A percentile compares a stretch with the other conserved stretches of the same genome.
These are phyloP conservation scores for Solanum clarkiae DNA, from an alignment of 257 asterid genomes.

Conservation along the genomic window DNA sequence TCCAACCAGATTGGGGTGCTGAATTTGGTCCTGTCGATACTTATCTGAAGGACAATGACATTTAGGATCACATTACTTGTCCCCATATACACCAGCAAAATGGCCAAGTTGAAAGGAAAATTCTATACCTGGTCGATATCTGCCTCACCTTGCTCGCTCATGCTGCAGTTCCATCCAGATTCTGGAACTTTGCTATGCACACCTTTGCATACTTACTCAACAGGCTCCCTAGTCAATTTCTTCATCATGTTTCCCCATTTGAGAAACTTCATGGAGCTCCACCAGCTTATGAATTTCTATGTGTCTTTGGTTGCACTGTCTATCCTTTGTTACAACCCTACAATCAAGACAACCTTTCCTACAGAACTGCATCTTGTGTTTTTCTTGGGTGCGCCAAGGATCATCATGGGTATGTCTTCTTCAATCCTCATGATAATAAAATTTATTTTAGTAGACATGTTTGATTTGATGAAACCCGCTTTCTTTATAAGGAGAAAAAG, in stretches of 20 bases:
- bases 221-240: neutral
- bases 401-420: neutral
- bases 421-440: neutral
- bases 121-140: neutral
- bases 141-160: neutral
- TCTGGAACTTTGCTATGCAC: neutral
- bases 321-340: neutral
- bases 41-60: neutral
- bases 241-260: too few relatives aligned
- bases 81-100: neutral
- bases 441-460: neutral
- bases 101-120: neutral
- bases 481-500: neutral
- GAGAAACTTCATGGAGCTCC: too few relatives aligned
- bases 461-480: neutral
- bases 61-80: neutral
- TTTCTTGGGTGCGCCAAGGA: neutral
- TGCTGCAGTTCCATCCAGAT: neutral
- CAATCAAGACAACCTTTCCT: neutral
- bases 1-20: too few relatives aligned
- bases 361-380: neutral
- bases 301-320: neutral
- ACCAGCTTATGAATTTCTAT: too few relatives aligned
- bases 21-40: neutral
- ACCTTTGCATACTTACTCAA: neutral